Evolutionary conservation across 2,329 filamentous ascomycete species (phyloP), one percentile per base, ranked within the genome.

Genomic region (Ophiostoma australiae): DNA sequence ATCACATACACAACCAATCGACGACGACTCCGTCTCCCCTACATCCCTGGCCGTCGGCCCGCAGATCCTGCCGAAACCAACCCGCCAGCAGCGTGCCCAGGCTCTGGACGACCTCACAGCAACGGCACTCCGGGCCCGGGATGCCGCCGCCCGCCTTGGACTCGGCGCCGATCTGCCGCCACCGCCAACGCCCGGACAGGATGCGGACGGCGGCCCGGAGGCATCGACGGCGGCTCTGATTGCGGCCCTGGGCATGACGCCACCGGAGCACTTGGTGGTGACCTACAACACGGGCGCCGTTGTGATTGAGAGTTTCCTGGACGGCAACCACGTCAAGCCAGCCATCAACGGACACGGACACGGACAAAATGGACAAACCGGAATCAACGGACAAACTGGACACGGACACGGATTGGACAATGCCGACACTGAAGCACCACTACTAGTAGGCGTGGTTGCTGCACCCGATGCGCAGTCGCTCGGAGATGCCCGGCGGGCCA

Each of bases 211-310:
- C 20, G 3, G 27, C 39, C 70, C 67, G 11, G 70, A 71, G 3
- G 61, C 85, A 76, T 83, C 85, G 66, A 80, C 85, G 68, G 83
- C 84, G 8, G 78, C 79, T 44, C 83, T 86, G 69, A 80, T 88
- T 13, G 48, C 68, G 4, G 70, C 70, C 52, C 82, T 81, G 68
- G 81, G 87, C 63, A 87, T 87, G 74, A 75, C 74, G 23, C 7
- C 84, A 8, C 75, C 86, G 2, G 81, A 85, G 75, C 84, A 86
- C 77, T 82, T 89, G 73, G 84, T 89, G 78, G 83, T 89, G 76
- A 86, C 89, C 76, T 85, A 86, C 76, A 80, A 79, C 2, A 79
- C 80, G 55, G 78, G 79, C 68, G 81, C 72, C 20, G 67, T 76
- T 8, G 67, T 76, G 48, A 72, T 76, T 35, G 79, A 84, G 73